A percentile compares a stretch with the other conserved stretches of the same genome.
Evolutionary conservation across 805 yeast species (phyloP).

Genomic region (Saturnispora galanensis): DNA sequence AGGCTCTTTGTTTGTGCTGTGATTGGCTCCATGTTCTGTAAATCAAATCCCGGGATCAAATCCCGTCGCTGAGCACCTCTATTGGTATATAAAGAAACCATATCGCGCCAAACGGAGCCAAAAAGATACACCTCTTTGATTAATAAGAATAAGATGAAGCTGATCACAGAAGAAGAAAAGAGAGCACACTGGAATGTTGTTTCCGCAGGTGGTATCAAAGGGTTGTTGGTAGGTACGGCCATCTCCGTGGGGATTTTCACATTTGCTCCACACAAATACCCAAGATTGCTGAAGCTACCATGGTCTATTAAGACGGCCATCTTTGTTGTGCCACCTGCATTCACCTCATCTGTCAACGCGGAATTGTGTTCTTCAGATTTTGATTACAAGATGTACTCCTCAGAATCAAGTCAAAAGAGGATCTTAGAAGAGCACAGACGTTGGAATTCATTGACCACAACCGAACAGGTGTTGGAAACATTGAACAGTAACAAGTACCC

Average conservation of each 20-base stretch:
- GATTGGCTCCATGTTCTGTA: too few relatives aligned
- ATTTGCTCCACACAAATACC: slow-evolving; percentile 38
- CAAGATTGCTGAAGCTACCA: slow-evolving; percentile 35
- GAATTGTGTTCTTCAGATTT: slow-evolving; percentile 63
- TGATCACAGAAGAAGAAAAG: slow-evolving; percentile 16
- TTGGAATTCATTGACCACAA: slow-evolving; percentile 40
- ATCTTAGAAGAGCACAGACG: slow-evolving; percentile 37
- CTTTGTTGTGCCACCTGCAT: slow-evolving; percentile 58
- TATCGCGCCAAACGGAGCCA: too few relatives aligned
- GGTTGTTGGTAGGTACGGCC: slow-evolving; percentile 36
- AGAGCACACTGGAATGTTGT: slow-evolving; percentile 11
- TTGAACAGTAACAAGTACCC: slow-evolving; percentile 51
- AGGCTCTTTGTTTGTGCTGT: too few relatives aligned
- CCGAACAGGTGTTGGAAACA: slow-evolving; percentile 41
- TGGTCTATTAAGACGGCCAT: slow-evolving; percentile 55
- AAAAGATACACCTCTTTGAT: not conserved
- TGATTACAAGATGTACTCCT: slow-evolving; percentile 51
- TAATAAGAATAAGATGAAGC: slow-evolving; percentile 11
- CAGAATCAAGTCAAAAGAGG: slow-evolving; percentile 31
- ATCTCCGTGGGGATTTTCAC: slow-evolving; percentile 48
- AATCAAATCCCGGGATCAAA: too few relatives aligned
- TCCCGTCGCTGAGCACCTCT: too few relatives aligned
- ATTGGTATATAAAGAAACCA: too few relatives aligned
- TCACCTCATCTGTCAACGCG: slow-evolving; percentile 52
- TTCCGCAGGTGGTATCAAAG: slow-evolving; percentile 15